Base-by-base conservation (phyloP, 352 stramenopile species). In the Globisporangium uncinulatum region DNA sequence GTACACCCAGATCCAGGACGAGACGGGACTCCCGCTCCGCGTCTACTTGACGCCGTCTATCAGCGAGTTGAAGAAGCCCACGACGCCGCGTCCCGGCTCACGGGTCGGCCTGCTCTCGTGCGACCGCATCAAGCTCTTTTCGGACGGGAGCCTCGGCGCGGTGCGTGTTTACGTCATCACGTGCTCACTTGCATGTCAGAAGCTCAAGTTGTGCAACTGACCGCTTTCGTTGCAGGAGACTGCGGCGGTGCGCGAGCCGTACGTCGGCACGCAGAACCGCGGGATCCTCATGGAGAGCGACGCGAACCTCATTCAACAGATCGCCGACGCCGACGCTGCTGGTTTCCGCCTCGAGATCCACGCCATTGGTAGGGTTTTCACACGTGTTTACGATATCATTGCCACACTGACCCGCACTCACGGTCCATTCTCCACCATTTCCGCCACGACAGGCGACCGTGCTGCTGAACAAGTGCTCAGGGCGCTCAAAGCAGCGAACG, bases 51-150 rank as follows among this genome's bases (percentile, higher is more conserved):
- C 86, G 11, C 76, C 80, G 6, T 74, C 72, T 9, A 82, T 89
- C 53, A 66, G 84, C 31, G 86, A 94, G 44, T 54, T 93, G 31
- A 62, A 66, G 19, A 68, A 85, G 13, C n/a, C 65, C 4, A 56
- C 57, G 17, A 84, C 66, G 0, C 75, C 76, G 3, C 65, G 63
- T 34, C 56, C 78, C n/a, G 72, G 70, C 4, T 66, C 66, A 20
- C 67, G 64, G 11, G 57, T 78, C 21, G 77, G 71, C 1, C 63
- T 96, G 31, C 49, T 97, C 13, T 82, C 74, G 8, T 93, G 86
- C 51, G 79, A 95, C 51, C 83, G 89, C 24, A 77, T 96, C 59
- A 97, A 97, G 59, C 72, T 96, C 47, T 97, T 94, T 53, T 84
- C 78, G 10, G 89, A 97, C 51, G 89, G 89, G 14, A 92, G 84